These are phyloP conservation scores for Plicaturopsis crispa DNA, from an alignment of 768 basidiomycete species.

Conservation along the genomic window DNA sequence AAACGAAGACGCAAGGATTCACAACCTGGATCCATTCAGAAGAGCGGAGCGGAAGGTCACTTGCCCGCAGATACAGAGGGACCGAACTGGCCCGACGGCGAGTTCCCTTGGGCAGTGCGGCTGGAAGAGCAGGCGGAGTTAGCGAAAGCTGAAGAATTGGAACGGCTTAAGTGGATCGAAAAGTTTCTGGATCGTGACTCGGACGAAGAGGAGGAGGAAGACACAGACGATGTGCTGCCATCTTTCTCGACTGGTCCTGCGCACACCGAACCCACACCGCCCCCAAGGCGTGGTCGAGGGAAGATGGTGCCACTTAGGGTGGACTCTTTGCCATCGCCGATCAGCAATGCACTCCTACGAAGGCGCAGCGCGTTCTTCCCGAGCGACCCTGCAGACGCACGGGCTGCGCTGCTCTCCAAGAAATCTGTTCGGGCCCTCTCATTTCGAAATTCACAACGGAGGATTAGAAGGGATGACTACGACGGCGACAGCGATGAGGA, in stretches of 20 bases:
- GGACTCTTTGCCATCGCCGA: too few relatives aligned
- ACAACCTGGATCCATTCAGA: constrained; percentile 11
- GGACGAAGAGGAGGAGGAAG: constrained; percentile 35
- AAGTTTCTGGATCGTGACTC: constrained; percentile 69
- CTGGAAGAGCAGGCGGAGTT: constrained; percentile 46
- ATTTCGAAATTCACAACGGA: constrained; percentile 35
- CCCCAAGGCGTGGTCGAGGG: not conserved
- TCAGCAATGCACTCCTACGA: constrained; percentile 8
- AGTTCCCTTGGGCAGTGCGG: constrained; percentile 72
- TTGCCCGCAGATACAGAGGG: constrained; percentile 27
- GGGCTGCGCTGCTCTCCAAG: constrained; percentile 66
- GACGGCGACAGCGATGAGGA: constrained; percentile 40
- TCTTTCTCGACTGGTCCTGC: constrained; percentile 5
- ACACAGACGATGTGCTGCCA: constrained; percentile 4
- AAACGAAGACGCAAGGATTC: constrained; percentile 37
- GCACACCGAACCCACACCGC: not conserved
- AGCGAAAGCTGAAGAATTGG: constrained; percentile 47
- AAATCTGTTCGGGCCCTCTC: constrained; percentile 57
- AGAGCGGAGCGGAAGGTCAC: constrained; percentile 5
- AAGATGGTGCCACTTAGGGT: not conserved
- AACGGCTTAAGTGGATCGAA: constrained; percentile 59
- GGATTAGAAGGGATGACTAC: constrained; percentile 27
- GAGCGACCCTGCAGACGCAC: constrained; percentile 71
- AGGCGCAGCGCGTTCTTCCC: constrained; percentile 35
- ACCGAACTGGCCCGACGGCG: constrained; percentile 73